These are phyloP conservation scores for Dacryopinax spathularia DNA, from an alignment of 768 basidiomycete species.

Conservation along the genomic window DNA sequence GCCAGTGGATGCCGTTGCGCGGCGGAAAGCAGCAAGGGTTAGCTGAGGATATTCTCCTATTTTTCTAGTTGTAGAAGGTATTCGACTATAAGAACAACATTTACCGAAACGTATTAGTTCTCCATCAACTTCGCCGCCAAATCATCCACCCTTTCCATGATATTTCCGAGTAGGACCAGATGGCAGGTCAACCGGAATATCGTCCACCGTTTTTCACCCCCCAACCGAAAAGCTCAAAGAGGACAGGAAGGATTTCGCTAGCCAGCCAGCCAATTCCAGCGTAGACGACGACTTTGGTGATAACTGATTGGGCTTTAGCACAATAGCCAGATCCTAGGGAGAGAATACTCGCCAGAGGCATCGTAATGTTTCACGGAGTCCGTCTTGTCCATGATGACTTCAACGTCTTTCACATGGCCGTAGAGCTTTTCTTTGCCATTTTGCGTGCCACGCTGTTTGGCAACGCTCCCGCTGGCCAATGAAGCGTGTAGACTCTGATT, in stretches of 20 bases:
- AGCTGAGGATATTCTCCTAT: too few relatives aligned
- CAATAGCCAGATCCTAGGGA: not conserved
- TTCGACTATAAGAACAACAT: too few relatives aligned
- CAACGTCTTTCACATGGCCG: slow-evolving; percentile 1
- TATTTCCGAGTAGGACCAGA: too few relatives aligned
- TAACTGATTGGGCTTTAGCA: slow-evolving; percentile 32
- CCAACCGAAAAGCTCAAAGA: slow-evolving; percentile 47
- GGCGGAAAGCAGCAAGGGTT: too few relatives aligned
- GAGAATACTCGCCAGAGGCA: slow-evolving; percentile 50
- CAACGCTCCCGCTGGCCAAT: slow-evolving; percentile 2
- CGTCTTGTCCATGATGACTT: slow-evolving; percentile 13
- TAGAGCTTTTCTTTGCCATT: slow-evolving; percentile 9
- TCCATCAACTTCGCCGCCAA: too few relatives aligned
- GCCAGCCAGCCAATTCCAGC: slow-evolving; percentile 67
- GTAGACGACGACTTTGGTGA: slow-evolving; percentile 86
- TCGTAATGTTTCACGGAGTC: slow-evolving; percentile 61
- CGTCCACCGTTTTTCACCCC: slow-evolving; percentile 3
- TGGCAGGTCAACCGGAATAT: not conserved
- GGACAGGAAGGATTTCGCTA: slow-evolving; percentile 44
- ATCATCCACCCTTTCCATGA: too few relatives aligned
- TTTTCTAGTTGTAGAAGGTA: too few relatives aligned
- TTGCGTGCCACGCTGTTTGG: slow-evolving; percentile 3
- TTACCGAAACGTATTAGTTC: too few relatives aligned
- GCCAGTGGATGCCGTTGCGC: too few relatives aligned
- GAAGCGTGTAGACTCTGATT: slow-evolving; percentile 4